These are phyloP conservation scores for Nakazawaea wickerhamii DNA, from an alignment of 805 yeast species.

Conservation along the genomic window DNA sequence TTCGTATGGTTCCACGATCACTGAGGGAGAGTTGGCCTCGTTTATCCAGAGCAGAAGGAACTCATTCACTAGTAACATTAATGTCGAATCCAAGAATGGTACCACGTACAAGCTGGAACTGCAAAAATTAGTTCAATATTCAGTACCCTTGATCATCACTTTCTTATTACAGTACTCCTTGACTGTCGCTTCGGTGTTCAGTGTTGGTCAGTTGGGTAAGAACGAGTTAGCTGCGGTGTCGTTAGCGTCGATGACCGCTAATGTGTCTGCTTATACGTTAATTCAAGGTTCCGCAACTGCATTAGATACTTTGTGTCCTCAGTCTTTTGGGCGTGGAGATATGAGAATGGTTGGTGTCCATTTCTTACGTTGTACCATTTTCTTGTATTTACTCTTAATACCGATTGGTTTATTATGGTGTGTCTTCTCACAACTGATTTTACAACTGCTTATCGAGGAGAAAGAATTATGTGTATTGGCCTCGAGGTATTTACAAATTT, in stretches of 20 bases:
- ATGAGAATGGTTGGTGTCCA: slow-evolving; percentile 62
- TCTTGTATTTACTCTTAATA: slow-evolving; percentile 43
- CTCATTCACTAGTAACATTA: slow-evolving; percentile 28
- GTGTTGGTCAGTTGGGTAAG: slow-evolving; percentile 70
- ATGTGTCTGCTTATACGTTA: slow-evolving; percentile 67
- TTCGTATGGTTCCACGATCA: slow-evolving; percentile 19
- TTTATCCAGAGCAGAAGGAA: slow-evolving; percentile 35
- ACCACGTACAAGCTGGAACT: slow-evolving; percentile 36
- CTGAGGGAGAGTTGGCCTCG: slow-evolving; percentile 31
- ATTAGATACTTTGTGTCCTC: slow-evolving; percentile 73
- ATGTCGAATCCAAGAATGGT: slow-evolving; percentile 16
- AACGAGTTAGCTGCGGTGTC: slow-evolving; percentile 72
- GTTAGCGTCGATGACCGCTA: slow-evolving; percentile 72
- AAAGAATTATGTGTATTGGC: slow-evolving; percentile 45
- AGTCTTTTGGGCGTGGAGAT: slow-evolving; percentile 68
- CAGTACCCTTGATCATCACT: slow-evolving; percentile 58
- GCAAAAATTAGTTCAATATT: slow-evolving; percentile 32
- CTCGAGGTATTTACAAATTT: slow-evolving; percentile 47
- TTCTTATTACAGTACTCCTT: slow-evolving; percentile 67
- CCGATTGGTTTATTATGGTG: slow-evolving; percentile 62
- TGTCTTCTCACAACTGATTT: slow-evolving; percentile 44
- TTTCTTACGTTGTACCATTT: slow-evolving; percentile 59
- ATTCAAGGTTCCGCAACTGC: slow-evolving; percentile 78
- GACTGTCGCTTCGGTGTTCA: slow-evolving; percentile 71
- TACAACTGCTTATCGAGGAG: slow-evolving; percentile 41